Evolutionary conservation across 2,329 filamentous ascomycete species (phyloP), one percentile per base, ranked within the genome.

Genomic region (Dactylellina sp.): DNA sequence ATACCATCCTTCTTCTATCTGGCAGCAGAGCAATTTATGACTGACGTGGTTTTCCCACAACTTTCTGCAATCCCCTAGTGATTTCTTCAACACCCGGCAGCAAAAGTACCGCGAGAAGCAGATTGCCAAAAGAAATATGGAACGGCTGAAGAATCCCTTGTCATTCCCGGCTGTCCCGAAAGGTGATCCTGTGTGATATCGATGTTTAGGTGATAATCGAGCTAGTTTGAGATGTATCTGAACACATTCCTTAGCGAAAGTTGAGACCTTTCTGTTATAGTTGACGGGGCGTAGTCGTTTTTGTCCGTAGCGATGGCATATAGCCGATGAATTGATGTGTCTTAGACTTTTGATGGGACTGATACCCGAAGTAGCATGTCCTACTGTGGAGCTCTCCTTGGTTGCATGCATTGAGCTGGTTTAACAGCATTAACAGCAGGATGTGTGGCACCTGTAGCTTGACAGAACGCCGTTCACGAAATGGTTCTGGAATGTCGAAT

Each of bases 91-190:
- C 77, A 91, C 93, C 83, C 88, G 95, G 14, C 80, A 97, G 56
- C 88, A 92, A 80, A 90, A 90, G 79, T 89, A 93, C 79, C 86
- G 89, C 46, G 90, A 91, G 80, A 86, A 87, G n/a, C 91, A 95
- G 79, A 84, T 89, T 61, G 90, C 92, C 9, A 96, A 89, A 81
- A 85, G 91, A 59, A 95, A 94, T 79, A 88, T 89, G 46, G 92
- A 97, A 80, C 87, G 92, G 47, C 81, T 96, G 72, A 89, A 87
- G 75, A 90, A 93, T 79, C 91, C 92, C 0, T 87, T 85, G 24
- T 87, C 90, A 71, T 98, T 98, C 79, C 95, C 95, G 0, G 90
- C 91, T 44, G 92, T 95, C 0, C 94, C 94, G 1, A 90, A 87
- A 57, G 86, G 86, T 63, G 64, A 65, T 55, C 76, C 76, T 59